phyloP scores from a whole-genome alignment of 345 rosid species.

The Populus nigra region DNA sequence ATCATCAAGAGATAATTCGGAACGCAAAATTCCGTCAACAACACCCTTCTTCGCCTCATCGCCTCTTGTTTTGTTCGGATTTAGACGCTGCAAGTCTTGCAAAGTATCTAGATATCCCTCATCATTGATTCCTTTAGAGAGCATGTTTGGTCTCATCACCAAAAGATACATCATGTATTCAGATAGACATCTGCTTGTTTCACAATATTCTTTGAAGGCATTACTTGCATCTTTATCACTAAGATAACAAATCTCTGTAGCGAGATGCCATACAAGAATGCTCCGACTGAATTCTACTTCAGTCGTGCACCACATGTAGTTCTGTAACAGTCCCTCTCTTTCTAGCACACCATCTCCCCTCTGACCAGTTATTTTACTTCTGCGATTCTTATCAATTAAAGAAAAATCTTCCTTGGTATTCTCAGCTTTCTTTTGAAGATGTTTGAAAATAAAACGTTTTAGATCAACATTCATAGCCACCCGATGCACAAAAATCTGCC shows the following conservation, averaged over 20 bases:
- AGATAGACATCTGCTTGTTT: constrained; percentile 17
- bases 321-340: too few species aligned
- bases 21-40: too few species aligned
- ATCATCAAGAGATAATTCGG: too few species aligned
- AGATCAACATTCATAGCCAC: neutral
- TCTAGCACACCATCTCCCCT: too few species aligned
- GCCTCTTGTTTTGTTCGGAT: too few species aligned
- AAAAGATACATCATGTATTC: constrained; percentile 20
- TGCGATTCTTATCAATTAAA: too few species aligned
- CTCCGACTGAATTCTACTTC: too few species aligned
- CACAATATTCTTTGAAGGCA: neutral
- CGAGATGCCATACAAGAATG: too few species aligned
- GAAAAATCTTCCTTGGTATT: accelerated
- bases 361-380: too few species aligned
- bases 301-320: too few species aligned
- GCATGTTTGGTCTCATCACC: constrained; percentile 11
- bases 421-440: constrained; percentile 10
- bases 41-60: too few species aligned
- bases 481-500: neutral
- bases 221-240: neutral
- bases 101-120: neutral
- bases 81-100: too few species aligned
- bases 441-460: neutral
- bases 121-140: constrained; percentile 16
- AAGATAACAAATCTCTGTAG: neutral